phyloP scores from a whole-genome alignment of 140 eudicot genomes.

The Flaveria floridana region DNA sequence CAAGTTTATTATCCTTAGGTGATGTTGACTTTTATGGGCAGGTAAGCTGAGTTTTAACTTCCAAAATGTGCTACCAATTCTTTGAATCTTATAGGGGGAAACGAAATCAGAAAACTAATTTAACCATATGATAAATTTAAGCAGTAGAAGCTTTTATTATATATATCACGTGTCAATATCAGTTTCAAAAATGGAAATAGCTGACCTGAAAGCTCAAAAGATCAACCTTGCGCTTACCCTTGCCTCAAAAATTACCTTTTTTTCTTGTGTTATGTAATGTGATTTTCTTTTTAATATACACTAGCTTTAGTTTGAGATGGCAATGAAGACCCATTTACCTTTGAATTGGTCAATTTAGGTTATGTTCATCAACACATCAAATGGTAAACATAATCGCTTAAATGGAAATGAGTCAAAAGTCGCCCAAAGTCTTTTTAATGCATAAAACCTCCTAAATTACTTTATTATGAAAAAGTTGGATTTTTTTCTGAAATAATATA shows the following conservation, averaged over 20 bases:
- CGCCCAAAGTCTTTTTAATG: neutral
- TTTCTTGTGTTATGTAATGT: constrained; percentile 1
- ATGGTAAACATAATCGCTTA: neutral
- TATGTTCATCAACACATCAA: neutral
- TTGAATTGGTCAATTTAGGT: neutral
- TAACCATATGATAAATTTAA: neutral
- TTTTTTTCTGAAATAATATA: neutral
- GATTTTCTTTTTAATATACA: neutral
- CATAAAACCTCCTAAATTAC: neutral
- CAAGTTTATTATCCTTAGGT: neutral
- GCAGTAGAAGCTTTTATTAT: neutral
- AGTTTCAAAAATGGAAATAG: neutral
- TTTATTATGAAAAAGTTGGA: neutral
- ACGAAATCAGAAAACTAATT: neutral
- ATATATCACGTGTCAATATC: neutral
- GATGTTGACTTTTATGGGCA: constrained; percentile 20
- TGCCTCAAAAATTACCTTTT: neutral
- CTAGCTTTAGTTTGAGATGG: neutral
- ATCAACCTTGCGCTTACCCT: neutral
- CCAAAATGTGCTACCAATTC: neutral
- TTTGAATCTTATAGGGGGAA: neutral
- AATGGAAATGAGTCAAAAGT: neutral
- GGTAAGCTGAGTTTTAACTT: neutral
- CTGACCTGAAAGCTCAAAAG: neutral
- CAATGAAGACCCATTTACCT: neutral